phyloP scores from a whole-genome alignment of 1,139 yeast species.

The Yamadazyma atlantica region DNA sequence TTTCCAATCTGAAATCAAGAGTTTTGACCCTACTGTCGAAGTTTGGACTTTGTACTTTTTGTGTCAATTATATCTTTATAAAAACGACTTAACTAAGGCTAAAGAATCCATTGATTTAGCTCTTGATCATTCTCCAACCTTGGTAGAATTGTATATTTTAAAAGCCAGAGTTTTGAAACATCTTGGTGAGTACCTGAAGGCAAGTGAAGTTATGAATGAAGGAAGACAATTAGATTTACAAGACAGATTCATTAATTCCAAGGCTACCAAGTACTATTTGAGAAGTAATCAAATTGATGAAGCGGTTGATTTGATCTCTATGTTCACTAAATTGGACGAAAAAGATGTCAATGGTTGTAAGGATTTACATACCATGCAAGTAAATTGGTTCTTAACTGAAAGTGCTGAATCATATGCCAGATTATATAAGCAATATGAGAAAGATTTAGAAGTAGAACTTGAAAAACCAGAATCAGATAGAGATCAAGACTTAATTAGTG shows the following conservation, averaged over 20 bases:
- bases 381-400: slow-evolving; percentile 84
- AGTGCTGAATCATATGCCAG: slow-evolving; percentile 76
- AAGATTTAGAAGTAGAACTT: slow-evolving; percentile 8
- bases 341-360: slow-evolving; percentile 75
- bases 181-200: slow-evolving; percentile 56
- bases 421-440: slow-evolving; percentile 28
- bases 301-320: slow-evolving; percentile 71
- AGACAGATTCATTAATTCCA: slow-evolving; percentile 89
- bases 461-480: slow-evolving; percentile 9
- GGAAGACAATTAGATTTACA: slow-evolving; percentile 82
- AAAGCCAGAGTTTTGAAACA: slow-evolving; percentile 84
- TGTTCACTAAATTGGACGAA: slow-evolving; percentile 82
- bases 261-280: slow-evolving; percentile 78
- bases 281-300: slow-evolving; percentile 78
- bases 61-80: slow-evolving; percentile 72
- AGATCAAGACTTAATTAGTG: slow-evolving; percentile 29
- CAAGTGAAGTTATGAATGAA: slow-evolving; percentile 62
- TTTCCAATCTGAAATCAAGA: slow-evolving; percentile 27
- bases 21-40: slow-evolving; percentile 49
- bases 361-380: slow-evolving; percentile 88
- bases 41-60: slow-evolving; percentile 82
- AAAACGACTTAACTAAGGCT: slow-evolving; percentile 51
- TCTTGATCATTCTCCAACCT: slow-evolving; percentile 71
- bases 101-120: slow-evolving; percentile 60
- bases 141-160: slow-evolving; percentile 76